Base-by-base conservation (phyloP, 2,329 filamentous ascomycete genomes). In the Volutella citrinella region DNA sequence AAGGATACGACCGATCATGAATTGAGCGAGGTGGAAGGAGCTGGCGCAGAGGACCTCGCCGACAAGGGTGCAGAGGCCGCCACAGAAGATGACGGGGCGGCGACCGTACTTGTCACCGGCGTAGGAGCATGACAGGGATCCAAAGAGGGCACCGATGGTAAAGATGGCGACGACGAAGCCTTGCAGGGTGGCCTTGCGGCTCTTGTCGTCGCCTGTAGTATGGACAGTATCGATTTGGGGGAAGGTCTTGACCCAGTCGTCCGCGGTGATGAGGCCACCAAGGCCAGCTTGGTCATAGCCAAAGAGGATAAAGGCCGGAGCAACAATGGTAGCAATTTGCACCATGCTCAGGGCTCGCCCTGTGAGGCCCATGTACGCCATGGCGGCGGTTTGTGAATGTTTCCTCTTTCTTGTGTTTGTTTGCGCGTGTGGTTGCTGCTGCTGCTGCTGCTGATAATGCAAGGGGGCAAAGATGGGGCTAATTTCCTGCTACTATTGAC, bases 201-300 rank as follows among this genome's bases (percentile, higher is more conserved):
- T 58, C 38, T 60, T 59, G 37, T 65, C 51, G 0, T 48, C 32
- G 1, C 48, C 33, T 12, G 17, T 56, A 1, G 74, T 75, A 38
- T 76, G 54, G 57, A 80, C 77, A 46, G 69, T 77, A 7, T 54
- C 44, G 15, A 78, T 47, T 26, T 49, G 32, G 8, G 54, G 66
- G 46, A 80, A 80, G 41, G 76, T 63, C 13, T 64, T 65, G 34
- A 78, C 76, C 39, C 77, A 76, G 52, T 76, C 66, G 15, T 64
- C 61, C 5, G 87, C 70, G 1, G 80, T 83, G 36, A 89, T 68
- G 32, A 89, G 73, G 36, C 78, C 78, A 22, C 80, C 82, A 64
- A 84, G 84, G 5, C 84, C 80, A 49, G 82, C 78, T 58, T 83
- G 79, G 60, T 86, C 82, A 50, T 74, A 72, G 18, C 70, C 70